Base-by-base conservation (phyloP, 2,329 filamentous ascomycete species). In the Pestalotiopsis sp. region DNA sequence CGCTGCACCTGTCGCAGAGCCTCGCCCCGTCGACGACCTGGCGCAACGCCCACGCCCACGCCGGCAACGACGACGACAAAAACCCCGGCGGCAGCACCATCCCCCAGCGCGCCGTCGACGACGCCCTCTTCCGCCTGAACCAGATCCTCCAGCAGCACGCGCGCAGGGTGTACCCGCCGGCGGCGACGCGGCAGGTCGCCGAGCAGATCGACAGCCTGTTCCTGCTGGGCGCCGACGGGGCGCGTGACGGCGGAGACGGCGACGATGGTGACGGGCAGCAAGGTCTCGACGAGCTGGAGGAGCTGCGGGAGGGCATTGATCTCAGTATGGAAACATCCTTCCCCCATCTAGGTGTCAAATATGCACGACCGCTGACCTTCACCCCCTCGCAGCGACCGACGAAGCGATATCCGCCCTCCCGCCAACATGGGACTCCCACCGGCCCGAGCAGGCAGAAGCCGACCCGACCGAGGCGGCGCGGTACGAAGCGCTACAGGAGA, bases 161-260 rank as follows among this genome's bases (percentile, higher is more conserved):
- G 38, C 87, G 87, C 45, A 86, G 89, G 67, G 89, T 89, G 4
- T 93, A 93, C 77, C 86, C 89, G 17, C 86, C 90, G 0, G 90
- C 92, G 73, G 90, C 91, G n/a, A 88, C 86, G 65, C 86, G 91
- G 45, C 90, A 92, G 74, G 86, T 93, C 20, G 91, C 91, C 2
- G 91, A 93, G 81, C 91, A 94, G 80, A 89, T 94, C 57, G 90
- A 92, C 78, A 80, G 80, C 62, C 80, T 92, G 59, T 93, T 93
- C 77, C 85, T 86, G 78, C 80, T 81, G 1, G 84, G 81, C 5
- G 82, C 82, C 58, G 76, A 77, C 20, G 75, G 75, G 1, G 70
- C 72, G 13, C 70, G 72, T 2, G 73, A 68, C 0, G 79, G 79
- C 5, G 80, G 81, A 23, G 20, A 23, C 14, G 80, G 80, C 4